Base-by-base conservation (phyloP, 2,329 filamentous ascomycete genomes). In the Sarocladiaceae sp. region DNA sequence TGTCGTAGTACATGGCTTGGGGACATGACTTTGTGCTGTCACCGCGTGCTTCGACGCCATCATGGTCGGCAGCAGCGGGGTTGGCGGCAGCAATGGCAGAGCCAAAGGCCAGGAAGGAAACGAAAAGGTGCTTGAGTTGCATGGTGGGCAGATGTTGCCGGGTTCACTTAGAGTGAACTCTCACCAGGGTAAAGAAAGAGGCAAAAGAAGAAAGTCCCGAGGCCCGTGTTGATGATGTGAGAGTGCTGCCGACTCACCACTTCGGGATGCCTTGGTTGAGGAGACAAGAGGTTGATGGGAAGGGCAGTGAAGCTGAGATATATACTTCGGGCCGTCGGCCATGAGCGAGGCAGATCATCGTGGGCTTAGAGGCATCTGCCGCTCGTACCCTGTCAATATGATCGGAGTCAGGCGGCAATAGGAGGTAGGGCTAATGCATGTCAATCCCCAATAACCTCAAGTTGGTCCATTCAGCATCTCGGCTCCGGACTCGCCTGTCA, bases 41-140 rank as follows among this genome's bases (percentile, higher is more conserved):
- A 40, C 23, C 40, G 22, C 40, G 22, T n/a, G 40, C 40, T 25
- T 28, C 23, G 4, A 46, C 23, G 40, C 40, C 40, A 18, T n/a
- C 23, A 8, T 28, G 4, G 25, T 46, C 17, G 40, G 17, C 23
- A 25, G 23, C 29, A 15, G 15, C 40, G 20, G 40, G 40, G 40
- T 23, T 22, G 11, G 23, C 23, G 12, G 8, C 29, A 25, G 23
- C 40, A 46, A 46, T 18, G 40, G 40, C 40, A 46, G 40, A 46
- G 40, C 40, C 40, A 18, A 46, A n/a, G 40, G 40, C 23, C 40
- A 46, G 23, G 40, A 46, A 12, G 40, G 40, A 46, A 15, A 46
- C 40, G 40, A 46, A 26, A 10, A 46, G 22, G 23, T 22, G 15
- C 40, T 46, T 28, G 22, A 46, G 7, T 17, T 26, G 40, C 40